Evolutionary conservation across 2,329 filamentous ascomycete genomes (phyloP), one percentile per base, ranked within the genome.

Genomic region (Teratosphaeria viscida): DNA sequence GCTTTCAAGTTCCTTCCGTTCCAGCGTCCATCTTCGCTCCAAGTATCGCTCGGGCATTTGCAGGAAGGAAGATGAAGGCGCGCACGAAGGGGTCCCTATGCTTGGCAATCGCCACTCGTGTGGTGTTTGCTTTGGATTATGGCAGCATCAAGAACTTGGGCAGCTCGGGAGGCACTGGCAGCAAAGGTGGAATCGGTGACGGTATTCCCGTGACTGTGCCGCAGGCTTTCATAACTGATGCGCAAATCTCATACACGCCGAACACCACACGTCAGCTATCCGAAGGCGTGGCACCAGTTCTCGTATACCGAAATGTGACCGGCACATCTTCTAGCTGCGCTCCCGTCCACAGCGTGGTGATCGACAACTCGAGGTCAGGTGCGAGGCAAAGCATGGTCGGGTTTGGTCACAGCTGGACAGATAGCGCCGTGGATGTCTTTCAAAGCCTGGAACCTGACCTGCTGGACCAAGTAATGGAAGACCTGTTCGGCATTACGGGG

Each of bases 351-450:
- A 57, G 54, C 29, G 57, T 61, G 12, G 54, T 66, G 29, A 57
- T 68, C 29, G 61, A 68, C 54, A 58, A 63, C 49, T 55, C 60
- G 2, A 7, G 52, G 7, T 52, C 59, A 57, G 67, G 66, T 14
- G 60, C 61, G 6, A 58, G 59, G 47, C 67, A 69, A 59, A 60
- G 65, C 54, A 67, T 69, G 64, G 34, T 67, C 77, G 74, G 74
- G 14, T 75, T 75, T 55, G 74, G 74, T 23, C 69, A 70, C 52
- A 70, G 73, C 2, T 72, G 73, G 58, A 76, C 74, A n/a, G 74
- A 75, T 61, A 69, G 71, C 1, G 70, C 74, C 0, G 72, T 75
- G 10, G 65, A 65, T 23, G 69, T 71, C 1, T 72, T 76, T 63
- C 71, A 72, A 52, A 63, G 64, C 0, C 62, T 75, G 11, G 65